Evolutionary conservation across 495 filamentous ascomycete species (phyloP).

Genomic region (Neurospora sp.): DNA sequence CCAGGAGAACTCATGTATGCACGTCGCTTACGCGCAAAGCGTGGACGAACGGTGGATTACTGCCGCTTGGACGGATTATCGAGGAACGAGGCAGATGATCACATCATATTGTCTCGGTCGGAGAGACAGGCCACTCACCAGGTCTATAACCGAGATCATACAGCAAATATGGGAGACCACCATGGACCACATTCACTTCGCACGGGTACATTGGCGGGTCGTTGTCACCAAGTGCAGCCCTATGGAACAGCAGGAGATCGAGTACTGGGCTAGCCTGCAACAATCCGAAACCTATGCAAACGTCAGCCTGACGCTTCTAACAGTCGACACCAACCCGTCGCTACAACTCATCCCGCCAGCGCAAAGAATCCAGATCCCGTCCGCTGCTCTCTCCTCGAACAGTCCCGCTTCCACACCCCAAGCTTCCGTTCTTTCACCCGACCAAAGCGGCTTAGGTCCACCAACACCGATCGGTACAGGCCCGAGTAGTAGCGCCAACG

Average conservation of each 20-base stretch:
- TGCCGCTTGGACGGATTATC: slow-evolving; percentile 85
- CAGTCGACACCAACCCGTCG: slow-evolving; percentile 55
- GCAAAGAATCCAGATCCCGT: slow-evolving; percentile 29
- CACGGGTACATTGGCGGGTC: slow-evolving; percentile 70
- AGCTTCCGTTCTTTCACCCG: slow-evolving; percentile 43
- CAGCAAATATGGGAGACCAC: slow-evolving; percentile 83
- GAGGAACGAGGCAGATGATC: slow-evolving; percentile 63
- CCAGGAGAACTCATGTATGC: slow-evolving; percentile 75
- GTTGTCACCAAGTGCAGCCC: slow-evolving; percentile 63
- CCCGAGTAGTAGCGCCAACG: slow-evolving; percentile 1
- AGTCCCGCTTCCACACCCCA: slow-evolving; percentile 53
- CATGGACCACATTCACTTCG: slow-evolving; percentile 58
- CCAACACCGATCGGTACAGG: slow-evolving; percentile 34
- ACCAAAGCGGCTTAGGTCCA: slow-evolving; percentile 37
- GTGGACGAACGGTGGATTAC: slow-evolving; percentile 79
- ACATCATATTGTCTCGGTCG: slow-evolving; percentile 71
- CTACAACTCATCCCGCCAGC: slow-evolving; percentile 51
- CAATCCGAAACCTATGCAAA: slow-evolving; percentile 29
- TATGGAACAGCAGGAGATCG: slow-evolving; percentile 66
- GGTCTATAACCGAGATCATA: slow-evolving; percentile 52
- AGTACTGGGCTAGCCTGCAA: slow-evolving; percentile 44
- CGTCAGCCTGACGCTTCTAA: slow-evolving; percentile 50
- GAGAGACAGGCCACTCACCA: slow-evolving; percentile 45
- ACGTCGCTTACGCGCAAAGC: slow-evolving; percentile 78
- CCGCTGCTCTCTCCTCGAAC: slow-evolving; percentile 31